Evolutionary conservation across 371 early-diverging fungal genomes (phyloP), one percentile per base, ranked within the genome.

Genomic region (Globomyces sp.): DNA sequence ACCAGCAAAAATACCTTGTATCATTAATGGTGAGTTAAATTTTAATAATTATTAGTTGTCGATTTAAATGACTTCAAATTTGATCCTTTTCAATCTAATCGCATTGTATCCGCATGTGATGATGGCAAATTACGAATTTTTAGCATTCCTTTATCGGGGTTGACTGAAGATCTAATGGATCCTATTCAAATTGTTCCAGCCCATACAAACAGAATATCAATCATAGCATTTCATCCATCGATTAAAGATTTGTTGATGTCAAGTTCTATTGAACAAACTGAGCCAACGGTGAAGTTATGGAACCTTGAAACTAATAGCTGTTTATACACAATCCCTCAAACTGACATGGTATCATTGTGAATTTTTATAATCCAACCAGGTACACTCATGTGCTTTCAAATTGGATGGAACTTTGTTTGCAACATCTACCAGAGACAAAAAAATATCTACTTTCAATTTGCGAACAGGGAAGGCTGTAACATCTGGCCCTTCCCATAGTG

Each of bases 51-150:
- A 8, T 47, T 10, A 47, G 47, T 1, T 8, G 40, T 71, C 6
- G 77, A 74, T 4, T 40, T 77, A 2, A 69, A 73, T 11, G 82
- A 84, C 52, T 88, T 90, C 61, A 77, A 80, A 50, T 87, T 90
- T 61, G 84, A 89, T 70, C 91, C 91, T 4, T 92, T 92, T 71
- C 75, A 88, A 67, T 76, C 74, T 1, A 71, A 77, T 11, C 66
- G 78, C 0, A 70, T 92, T 1, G 80, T 85, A 4, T 88, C 89
- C 36, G 66, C 57, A 24, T 47, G 87, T 1, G 86, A 86, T 8
- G 92, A 93, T 66, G 85, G 87, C 43, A 85, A 82, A 68, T 78
- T 93, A 47, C 82, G 89, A 43, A 71, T 86, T 40, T 94, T 90
- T 89, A 77, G 73, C 4, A 71, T 92, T n/a, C 89, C 92, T 1